A percentile compares a stretch with the other conserved stretches of the same genome.
Conservation (phyloP, 176 grass and related monocot genomes). For the Coix lacrymajobi region DNA sequence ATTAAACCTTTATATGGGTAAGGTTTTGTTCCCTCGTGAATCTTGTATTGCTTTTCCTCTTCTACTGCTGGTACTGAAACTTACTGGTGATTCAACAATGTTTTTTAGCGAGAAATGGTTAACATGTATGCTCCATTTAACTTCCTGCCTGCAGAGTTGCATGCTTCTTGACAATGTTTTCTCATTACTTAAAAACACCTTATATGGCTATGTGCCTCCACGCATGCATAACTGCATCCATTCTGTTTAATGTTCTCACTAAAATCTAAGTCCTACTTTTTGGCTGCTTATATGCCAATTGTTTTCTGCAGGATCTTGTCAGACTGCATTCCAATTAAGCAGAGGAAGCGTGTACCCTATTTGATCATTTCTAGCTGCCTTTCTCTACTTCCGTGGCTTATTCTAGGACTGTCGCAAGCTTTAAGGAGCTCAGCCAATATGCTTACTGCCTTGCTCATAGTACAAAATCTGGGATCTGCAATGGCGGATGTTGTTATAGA, state of each 20-base stretch:
- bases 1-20: conserved; percentile 81
- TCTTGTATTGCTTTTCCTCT: neutral
- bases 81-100: neutral
- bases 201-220: neutral
- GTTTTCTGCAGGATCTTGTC: conserved; percentile 54
- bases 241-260: neutral
- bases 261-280: neutral
- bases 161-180: neutral
- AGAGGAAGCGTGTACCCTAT: conserved; percentile 61
- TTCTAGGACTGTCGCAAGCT: conserved; percentile 48
- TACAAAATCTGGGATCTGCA: conserved; percentile 76
- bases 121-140: neutral
- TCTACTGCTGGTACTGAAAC: neutral
- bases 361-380: conserved; percentile 62
- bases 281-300: neutral
- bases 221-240: neutral
- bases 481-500: conserved; percentile 84
- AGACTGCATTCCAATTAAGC: conserved; percentile 68
- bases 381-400: conserved; percentile 61
- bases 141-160: neutral
- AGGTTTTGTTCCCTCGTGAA: neutral
- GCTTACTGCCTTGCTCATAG: conserved; percentile 45
- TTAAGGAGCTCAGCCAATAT: conserved; percentile 52
- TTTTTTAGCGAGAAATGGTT: neutral
- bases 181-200: neutral